Evolutionary conservation across 495 filamentous ascomycete species (phyloP), one percentile per base, ranked within the genome.

Genomic region (Aspergillus coremiiformis): DNA sequence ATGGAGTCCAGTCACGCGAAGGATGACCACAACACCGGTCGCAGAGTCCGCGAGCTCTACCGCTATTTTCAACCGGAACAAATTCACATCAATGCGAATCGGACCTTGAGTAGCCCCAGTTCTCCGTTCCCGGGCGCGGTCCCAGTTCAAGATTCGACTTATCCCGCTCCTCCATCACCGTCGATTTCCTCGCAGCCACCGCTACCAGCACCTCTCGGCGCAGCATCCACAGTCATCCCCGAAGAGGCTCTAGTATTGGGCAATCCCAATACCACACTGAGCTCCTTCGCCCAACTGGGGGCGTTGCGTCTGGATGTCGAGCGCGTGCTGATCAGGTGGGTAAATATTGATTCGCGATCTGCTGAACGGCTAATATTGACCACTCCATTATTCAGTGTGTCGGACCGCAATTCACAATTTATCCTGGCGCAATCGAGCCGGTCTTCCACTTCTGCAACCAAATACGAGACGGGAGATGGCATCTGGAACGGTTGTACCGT

Each of bases 381-480:
- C 1, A 9, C 47, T 30, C 22, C 21, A 5, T 12, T 10, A 1
- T 39, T 3, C 20, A 70, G 79, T 30, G 72, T 89, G 17, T 78
- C 84, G 44, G 83, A 82, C 53, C 70, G 74, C 19, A 69, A 78
- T 3, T 68, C 74, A 17, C 78, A 83, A 58, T 81, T 78, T 43
- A 78, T 81, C 32, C 62, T 83, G 26, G 80, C 80, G 3, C 78
- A 84, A 55, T 65, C 72, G 21, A 74, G 76, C 3, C 74, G 73
- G 49, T 72, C 67, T 3, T 52, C 72, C 11, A 54, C 67, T 32
- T 58, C 72, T 0, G 51, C 51, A 7, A 44, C 68, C 44, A 57
- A 64, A 22, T 69, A 65, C 52, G 67, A 73, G 2, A 55, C 60
- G 9, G 66, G 62, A 10, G 71, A 76, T 57, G 69, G 64, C 0